Evolutionary conservation across 768 basidiomycete genomes (phyloP), one percentile per base, ranked within the genome.

Genomic region (Flagelloscypha sp.): DNA sequence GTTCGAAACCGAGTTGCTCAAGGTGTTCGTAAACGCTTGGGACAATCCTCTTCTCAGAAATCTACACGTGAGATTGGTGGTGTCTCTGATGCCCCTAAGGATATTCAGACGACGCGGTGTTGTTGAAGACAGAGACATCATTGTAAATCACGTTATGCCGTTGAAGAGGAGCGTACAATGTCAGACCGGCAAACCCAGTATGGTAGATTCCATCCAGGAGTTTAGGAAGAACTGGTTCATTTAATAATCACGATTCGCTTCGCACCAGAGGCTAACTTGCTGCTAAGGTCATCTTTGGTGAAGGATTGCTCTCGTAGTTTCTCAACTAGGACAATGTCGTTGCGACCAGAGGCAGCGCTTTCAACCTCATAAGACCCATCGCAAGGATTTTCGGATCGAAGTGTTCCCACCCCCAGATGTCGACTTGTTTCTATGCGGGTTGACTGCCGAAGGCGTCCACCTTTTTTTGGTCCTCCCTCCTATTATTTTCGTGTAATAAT

Each of bases 141-240:
- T 48, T 18, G 64, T 64, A 2, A 63, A 72, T 24, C 62, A 77
- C 49, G 57, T 77, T 25, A 70, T 79, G 65, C 68, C 75, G 0
- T 49, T 79, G n/a, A 49, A 58, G 2, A 59, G 62, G 10, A 45
- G n/a, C 2, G 52, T 58, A 13, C 59, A 76, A 30, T 67, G 68
- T 49, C 52, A 63, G 38, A 70, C 76, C 28, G 73, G 75, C 20
- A 48, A 57, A 2, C 66, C 69, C 2, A 57, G 62, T 30, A 74
- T 72, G 57, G 71, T 70, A 7, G 43, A 56, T 1, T 57, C 56
- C 43, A 48, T 76, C 9, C 75, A 76, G 13, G 70, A 73, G 33
- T 81, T 78, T 61, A 70, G 68, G 57, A 69, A 66, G 57, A 76
- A 76, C 46, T 81, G 76, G 76, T n/a, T n/a, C n/a, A n/a, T n/a